Evolutionary conservation across 176 grass and related monocot species (phyloP), one percentile per base, ranked within the genome.

Genomic region (Triticum timopheevii): DNA sequence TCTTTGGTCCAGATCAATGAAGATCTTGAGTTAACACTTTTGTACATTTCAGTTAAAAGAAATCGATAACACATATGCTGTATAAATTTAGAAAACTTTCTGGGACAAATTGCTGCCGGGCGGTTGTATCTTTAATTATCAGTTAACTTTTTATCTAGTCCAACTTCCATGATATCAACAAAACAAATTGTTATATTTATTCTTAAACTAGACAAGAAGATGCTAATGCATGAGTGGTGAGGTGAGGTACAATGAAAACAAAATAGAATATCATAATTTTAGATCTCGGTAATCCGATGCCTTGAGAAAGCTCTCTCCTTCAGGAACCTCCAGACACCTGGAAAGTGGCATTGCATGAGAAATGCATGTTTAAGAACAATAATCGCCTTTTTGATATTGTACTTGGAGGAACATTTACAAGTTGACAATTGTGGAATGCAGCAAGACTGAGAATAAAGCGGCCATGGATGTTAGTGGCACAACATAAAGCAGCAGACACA

Each of bases 391-490:
- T 31, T 16, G 16, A 52, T 86, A 86, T 64, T 84, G 65, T 73
- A 80, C 44, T 72, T 70, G 19, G 45, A 84, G 68, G 82, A 85
- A 80, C 82, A 85, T 85, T 85, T 85, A 77, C 76, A 74, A 15
- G 76, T 75, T 89, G 76, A 89, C 87, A 80, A 75, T 10, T 67
- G 76, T 45, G 42, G 42, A 50, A 85, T 80, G 76, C 74, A 80
- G 62, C 58, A 65, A 61, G 31, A 22, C 56, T 66, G 54, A 68
- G 87, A 89, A 85, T 85, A 89, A 89, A 74, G 87, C 42, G 33
- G 23, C 30, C n/a, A 82, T 78, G 38, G 74, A 70, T 69, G 54
- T 84, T 61, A 82, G 47, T 71, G 73, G 54, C 80, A 74, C 56
- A 80, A 68, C 42, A 80, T 89, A 89, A 89, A 80, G 67, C 12